These are phyloP conservation scores for Bremia lactucae DNA, from an alignment of 352 stramenopile species.

Conservation along the genomic window DNA sequence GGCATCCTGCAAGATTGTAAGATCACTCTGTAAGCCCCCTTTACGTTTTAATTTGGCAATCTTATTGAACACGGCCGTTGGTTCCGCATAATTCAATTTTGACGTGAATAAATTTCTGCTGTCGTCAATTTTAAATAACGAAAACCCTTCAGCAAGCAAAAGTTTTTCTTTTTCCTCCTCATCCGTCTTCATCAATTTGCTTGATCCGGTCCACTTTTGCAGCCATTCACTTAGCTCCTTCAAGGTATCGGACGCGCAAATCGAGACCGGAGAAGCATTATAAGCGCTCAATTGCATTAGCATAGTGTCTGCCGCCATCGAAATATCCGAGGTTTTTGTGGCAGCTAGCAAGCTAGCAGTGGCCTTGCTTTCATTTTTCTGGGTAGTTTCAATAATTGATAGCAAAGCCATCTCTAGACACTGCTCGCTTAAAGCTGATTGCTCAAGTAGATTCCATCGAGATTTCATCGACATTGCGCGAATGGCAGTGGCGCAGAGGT, in stretches of 20 bases:
- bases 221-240: constrained; percentile 24
- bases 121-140: constrained; percentile 15
- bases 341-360: constrained; percentile 21
- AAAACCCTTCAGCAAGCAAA: constrained; percentile 33
- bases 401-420: constrained; percentile 30
- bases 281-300: constrained; percentile 25
- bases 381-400: constrained; percentile 15
- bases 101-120: neutral
- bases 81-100: constrained; percentile 16
- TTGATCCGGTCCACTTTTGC: constrained; percentile 13
- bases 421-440: constrained; percentile 33
- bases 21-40: constrained; percentile 5
- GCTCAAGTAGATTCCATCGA: constrained; percentile 47
- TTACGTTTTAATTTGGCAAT: neutral
- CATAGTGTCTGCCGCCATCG: constrained; percentile 10
- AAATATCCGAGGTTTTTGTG: constrained; percentile 17
- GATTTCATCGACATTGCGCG: constrained; percentile 42
- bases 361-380: constrained; percentile 38
- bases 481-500: constrained; percentile 45
- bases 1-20: constrained; percentile 10
- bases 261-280: constrained; percentile 3
- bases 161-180: constrained; percentile 29
- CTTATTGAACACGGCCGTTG: constrained; percentile 3
- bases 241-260: constrained; percentile 12
- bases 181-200: constrained; percentile 11